phyloP scores from a whole-genome alignment of 495 filamentous ascomycete genomes.

The Hamigera avellanea region DNA sequence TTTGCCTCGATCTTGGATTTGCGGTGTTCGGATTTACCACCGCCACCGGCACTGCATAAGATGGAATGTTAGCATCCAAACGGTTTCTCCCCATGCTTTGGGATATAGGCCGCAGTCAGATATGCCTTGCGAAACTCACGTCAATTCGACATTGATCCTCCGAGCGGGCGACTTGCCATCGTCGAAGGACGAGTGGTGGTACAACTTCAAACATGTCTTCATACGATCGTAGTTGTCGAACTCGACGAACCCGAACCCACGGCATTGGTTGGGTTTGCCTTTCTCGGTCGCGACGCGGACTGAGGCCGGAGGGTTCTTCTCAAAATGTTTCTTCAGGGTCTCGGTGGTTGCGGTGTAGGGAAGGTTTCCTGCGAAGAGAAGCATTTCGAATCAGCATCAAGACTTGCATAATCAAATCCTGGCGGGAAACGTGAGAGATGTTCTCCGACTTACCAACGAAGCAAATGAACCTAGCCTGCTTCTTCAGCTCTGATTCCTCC shows the following conservation, averaged over 20 bases:
- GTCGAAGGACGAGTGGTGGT: slow-evolving; percentile 78
- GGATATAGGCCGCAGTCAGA: too few species aligned
- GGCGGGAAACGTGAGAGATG: too few species aligned
- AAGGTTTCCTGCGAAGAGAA: slow-evolving; percentile 59
- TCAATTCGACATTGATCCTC: slow-evolving; percentile 89
- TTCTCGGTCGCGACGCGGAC: slow-evolving; percentile 69
- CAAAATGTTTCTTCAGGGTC: slow-evolving; percentile 62
- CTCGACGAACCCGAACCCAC: slow-evolving; percentile 88
- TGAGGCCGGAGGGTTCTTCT: slow-evolving; percentile 54
- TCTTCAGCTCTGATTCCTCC: slow-evolving; percentile 17
- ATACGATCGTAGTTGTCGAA: slow-evolving; percentile 83
- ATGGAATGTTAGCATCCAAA: not conserved
- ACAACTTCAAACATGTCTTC: slow-evolving; percentile 82
- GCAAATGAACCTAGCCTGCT: slow-evolving; percentile 61
- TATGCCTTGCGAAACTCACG: slow-evolving; percentile 39
- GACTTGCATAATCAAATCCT: too few species aligned
- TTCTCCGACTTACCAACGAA: slow-evolving; percentile 54
- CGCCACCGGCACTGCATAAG: slow-evolving; percentile 53
- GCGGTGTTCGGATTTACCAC: slow-evolving; percentile 62
- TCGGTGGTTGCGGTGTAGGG: slow-evolving; percentile 68
- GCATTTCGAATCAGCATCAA: not conserved
- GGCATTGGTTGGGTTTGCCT: slow-evolving; percentile 54
- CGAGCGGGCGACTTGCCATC: slow-evolving; percentile 48
- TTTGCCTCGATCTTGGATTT: slow-evolving; percentile 69
- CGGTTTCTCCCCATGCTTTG: too few species aligned